Conservation (phyloP, 2,329 filamentous ascomycete species). For the Penicillium sp. region DNA sequence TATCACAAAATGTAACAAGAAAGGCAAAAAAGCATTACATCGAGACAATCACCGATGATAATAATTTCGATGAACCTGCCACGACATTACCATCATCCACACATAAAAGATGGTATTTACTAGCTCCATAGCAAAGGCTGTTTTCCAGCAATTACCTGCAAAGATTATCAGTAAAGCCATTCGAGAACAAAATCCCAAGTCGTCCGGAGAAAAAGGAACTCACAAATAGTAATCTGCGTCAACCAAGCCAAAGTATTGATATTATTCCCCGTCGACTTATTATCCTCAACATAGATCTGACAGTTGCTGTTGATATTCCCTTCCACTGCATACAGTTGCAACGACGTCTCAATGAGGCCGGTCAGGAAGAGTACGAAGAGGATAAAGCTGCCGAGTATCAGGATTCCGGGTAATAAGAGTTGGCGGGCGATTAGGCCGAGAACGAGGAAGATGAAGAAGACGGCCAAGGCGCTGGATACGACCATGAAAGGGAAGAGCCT, state of each 20-base stretch:
- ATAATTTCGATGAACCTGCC: conserved; percentile 50
- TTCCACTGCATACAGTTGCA: conserved; percentile 60
- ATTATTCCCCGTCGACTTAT: conserved; percentile 48
- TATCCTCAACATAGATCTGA: conserved; percentile 55
- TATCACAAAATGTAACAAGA: conserved; percentile 10
- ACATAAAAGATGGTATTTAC: conserved; percentile 63
- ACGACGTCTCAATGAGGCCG: conserved; percentile 62
- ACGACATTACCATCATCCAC: conserved; percentile 66
- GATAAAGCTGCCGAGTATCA: conserved; percentile 62
- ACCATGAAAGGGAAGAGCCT: conserved; percentile 68
- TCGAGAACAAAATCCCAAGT: neutral
- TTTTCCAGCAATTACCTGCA: conserved; percentile 61
- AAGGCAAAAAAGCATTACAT: conserved; percentile 3
- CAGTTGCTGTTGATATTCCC: conserved; percentile 61
- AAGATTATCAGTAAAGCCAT: conserved; percentile 13
- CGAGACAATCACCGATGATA: conserved; percentile 17
- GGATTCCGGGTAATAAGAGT: conserved; percentile 58
- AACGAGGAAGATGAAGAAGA: conserved; percentile 61
- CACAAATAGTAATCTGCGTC: conserved; percentile 63
- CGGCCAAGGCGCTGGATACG: conserved; percentile 55
- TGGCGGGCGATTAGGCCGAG: conserved; percentile 57
- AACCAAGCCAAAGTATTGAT: conserved; percentile 62
- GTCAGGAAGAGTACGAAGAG: conserved; percentile 63
- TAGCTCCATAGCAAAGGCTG: conserved; percentile 64
- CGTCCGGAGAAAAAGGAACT: conserved; percentile 23